Evolutionary conservation across 2,329 filamentous ascomycete species (phyloP).

Genomic region (Teratosphaeria viscida): DNA sequence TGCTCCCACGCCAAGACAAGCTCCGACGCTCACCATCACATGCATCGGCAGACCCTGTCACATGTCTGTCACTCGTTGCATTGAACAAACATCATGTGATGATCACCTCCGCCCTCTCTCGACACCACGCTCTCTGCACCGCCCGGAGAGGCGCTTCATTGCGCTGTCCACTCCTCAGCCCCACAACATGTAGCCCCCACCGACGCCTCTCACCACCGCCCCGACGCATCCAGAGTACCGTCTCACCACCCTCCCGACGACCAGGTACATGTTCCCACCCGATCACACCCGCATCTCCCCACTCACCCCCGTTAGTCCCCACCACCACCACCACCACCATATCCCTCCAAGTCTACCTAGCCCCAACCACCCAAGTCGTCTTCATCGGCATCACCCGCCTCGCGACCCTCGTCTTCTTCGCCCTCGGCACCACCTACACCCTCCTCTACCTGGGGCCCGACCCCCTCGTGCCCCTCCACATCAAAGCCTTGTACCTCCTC

Average conservation of each 20-base stretch:
- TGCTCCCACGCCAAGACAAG: background rate
- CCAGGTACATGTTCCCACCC: background rate
- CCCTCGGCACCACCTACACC: slow-evolving; percentile 51
- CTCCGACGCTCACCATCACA: background rate
- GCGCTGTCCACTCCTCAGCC: background rate
- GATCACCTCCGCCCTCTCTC: slow-evolving; percentile 8
- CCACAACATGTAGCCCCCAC: background rate
- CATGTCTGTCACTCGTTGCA: background rate
- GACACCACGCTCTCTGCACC: background rate
- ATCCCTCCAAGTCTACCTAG: slow-evolving; percentile 61
- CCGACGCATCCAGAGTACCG: slow-evolving; percentile 1
- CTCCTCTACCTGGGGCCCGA: slow-evolving; percentile 27
- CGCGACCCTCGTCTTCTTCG: slow-evolving; percentile 33
- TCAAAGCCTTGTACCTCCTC: slow-evolving; percentile 1
- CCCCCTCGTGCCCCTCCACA: background rate
- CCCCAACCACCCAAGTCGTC: slow-evolving; percentile 55
- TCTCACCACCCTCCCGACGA: background rate
- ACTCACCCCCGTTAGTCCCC: background rate
- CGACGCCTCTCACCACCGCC: background rate
- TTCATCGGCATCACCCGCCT: slow-evolving; percentile 63
- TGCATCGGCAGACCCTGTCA: too few species aligned
- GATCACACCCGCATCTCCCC: background rate
- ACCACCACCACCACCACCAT: slow-evolving; percentile 31
- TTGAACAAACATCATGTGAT: slow-evolving; percentile 12
- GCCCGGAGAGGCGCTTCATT: background rate